phyloP scores from a whole-genome alignment of 1,284 basidiomycete species.

The Sporisorium iseilematis-ciliati region DNA sequence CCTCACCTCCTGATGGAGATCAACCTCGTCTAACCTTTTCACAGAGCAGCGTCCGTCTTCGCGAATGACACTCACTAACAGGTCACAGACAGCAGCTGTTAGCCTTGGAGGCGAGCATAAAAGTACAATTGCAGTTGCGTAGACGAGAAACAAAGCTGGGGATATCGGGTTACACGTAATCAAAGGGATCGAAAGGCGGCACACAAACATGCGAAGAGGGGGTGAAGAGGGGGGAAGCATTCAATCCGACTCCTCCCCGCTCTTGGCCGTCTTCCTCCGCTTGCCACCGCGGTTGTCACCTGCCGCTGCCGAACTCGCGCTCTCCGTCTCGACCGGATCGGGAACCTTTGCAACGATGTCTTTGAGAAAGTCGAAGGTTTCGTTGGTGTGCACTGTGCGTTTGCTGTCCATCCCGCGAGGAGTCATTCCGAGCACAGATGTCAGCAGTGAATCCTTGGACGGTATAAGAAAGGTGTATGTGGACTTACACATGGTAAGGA shows the following conservation, averaged over 20 bases:
- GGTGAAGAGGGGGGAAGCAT: not conserved
- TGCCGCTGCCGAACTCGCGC: not conserved
- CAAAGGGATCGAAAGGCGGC: not conserved
- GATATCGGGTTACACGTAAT: too few relatives aligned
- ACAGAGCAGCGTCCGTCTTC: too few relatives aligned
- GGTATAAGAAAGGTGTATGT: too few relatives aligned
- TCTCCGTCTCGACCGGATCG: slow-evolving; percentile 77
- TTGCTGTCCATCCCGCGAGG: slow-evolving; percentile 75
- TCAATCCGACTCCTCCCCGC: slow-evolving; percentile 39
- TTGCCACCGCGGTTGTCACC: slow-evolving; percentile 51
- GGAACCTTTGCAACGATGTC: slow-evolving; percentile 91
- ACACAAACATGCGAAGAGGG: not conserved
- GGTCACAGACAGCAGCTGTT: too few relatives aligned
- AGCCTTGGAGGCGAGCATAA: not conserved
- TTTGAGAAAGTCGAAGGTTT: slow-evolving; percentile 94
- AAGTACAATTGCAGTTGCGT: slow-evolving; percentile 29
- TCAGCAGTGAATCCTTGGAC: too few relatives aligned
- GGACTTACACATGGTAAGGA: slow-evolving; percentile 89
- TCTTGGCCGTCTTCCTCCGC: slow-evolving; percentile 50
- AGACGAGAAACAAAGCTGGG: not conserved
- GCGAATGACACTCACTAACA: not conserved
- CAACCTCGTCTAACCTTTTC: not conserved
- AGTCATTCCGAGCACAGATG: not conserved
- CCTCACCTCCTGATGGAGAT: not conserved
- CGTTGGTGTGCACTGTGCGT: slow-evolving; percentile 87